A percentile compares a stretch with the other conserved stretches of the same genome.
Evolutionary conservation across 108 stramenopile genomes (phyloP).

Genomic region (Mediolabrus comicus): DNA sequence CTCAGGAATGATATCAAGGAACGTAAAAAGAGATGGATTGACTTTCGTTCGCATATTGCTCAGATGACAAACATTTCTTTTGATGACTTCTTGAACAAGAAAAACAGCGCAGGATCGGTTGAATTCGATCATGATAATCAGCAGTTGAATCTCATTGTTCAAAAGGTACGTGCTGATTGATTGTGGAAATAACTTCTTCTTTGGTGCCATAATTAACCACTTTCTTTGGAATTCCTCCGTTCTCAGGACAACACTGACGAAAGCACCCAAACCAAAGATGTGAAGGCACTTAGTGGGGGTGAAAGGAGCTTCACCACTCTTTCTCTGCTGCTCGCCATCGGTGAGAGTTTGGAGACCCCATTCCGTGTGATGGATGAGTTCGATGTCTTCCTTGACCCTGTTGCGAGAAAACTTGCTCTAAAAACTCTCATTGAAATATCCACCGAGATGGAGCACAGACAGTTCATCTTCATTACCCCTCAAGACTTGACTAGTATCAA

Average conservation of each 20-base stretch:
- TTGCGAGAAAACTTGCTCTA: slow-evolving; percentile 85
- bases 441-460: slow-evolving; percentile 75
- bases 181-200: background rate
- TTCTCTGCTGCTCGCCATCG: slow-evolving; percentile 90
- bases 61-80: slow-evolving; percentile 59
- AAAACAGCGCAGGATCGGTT: slow-evolving; percentile 73
- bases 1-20: slow-evolving; percentile 52
- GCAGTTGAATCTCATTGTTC: slow-evolving; percentile 66
- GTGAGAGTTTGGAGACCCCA: slow-evolving; percentile 89
- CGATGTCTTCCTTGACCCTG: slow-evolving; percentile 96
- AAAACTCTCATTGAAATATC: slow-evolving; percentile 67
- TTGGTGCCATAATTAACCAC: no score
- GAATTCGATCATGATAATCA: slow-evolving; percentile 70
- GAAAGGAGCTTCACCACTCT: slow-evolving; percentile 88
- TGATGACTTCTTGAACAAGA: slow-evolving; percentile 75
- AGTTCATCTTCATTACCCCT: slow-evolving; percentile 97
- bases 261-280: slow-evolving; percentile 73
- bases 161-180: slow-evolving; percentile 45
- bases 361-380: slow-evolving; percentile 99
- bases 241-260: slow-evolving; percentile 51
- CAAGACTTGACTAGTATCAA: slow-evolving; percentile 78
- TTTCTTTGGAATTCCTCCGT: background rate
- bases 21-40: slow-evolving; percentile 55
- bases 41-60: slow-evolving; percentile 64
- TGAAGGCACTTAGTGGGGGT: slow-evolving; percentile 87